Conservation (phyloP, 768 basidiomycete genomes). For the Asterophora parasitica region DNA sequence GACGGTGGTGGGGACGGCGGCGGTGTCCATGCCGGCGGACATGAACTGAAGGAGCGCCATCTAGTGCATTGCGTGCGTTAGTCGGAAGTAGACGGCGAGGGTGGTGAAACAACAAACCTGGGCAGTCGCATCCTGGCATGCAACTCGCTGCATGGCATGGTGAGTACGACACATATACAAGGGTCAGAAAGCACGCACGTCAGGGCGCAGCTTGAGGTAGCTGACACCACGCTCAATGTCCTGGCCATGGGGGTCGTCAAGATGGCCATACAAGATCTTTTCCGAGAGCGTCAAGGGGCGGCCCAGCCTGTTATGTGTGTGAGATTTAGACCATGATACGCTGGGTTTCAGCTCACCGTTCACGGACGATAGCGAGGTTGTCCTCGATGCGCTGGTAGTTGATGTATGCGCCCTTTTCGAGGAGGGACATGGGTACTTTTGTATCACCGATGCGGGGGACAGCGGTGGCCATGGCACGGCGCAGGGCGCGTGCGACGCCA, state of each 20-base stretch:
- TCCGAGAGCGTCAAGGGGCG: conserved; percentile 92
- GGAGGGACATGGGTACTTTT: conserved; percentile 83
- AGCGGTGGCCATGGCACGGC: conserved; percentile 78
- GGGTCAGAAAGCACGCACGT: conserved; percentile 53
- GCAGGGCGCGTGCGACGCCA: conserved; percentile 46
- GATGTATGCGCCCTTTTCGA: conserved; percentile 79
- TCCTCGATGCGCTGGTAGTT: conserved; percentile 98
- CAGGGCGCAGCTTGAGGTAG: conserved; percentile 96
- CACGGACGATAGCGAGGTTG: conserved; percentile 84
- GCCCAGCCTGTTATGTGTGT: conserved; percentile 52
- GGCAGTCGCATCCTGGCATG: conserved; percentile 88
- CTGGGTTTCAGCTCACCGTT: conserved; percentile 47
- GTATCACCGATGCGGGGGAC: conserved; percentile 81
- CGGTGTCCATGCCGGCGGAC: conserved; percentile 98
- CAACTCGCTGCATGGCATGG: conserved; percentile 57
- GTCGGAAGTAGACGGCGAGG: conserved; percentile 12
- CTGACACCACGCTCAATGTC: conserved; percentile 89
- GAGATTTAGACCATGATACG: background rate
- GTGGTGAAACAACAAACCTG: conserved; percentile 44
- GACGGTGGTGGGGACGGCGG: conserved; percentile 96
- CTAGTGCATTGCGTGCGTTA: conserved; percentile 43
- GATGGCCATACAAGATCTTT: conserved; percentile 97
- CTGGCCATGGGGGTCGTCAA: conserved; percentile 89
- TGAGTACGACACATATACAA: conserved; percentile 4
- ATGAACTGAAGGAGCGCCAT: conserved; percentile 99